Evolutionary conservation across 2,329 filamentous ascomycete species (phyloP), one percentile per base, ranked within the genome.

Genomic region (Zasmidium cellare): DNA sequence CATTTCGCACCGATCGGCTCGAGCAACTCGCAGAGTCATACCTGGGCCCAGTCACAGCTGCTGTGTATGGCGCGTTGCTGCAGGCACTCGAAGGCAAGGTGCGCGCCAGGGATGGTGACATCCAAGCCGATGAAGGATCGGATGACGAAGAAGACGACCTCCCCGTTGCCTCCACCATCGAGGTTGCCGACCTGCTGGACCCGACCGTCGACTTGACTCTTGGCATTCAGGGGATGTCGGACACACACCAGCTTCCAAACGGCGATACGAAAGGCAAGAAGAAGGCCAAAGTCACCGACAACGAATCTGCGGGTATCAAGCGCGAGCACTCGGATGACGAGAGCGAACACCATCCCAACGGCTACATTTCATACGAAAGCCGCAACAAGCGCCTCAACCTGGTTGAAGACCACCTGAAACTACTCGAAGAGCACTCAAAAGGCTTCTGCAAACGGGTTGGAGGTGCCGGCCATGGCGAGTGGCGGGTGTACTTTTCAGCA

Each of bases 401-500:
- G 60, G 82, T 92, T 72, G 84, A 89, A 55, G 85, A 87, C 59
- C 90, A 94, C 71, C 82, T 93, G n/a, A 76, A 87, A 2, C 75
- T 92, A 1, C 81, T 96, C 7, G 81, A 86, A 14, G 86, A 90
- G 67, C 87, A 90, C 75, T 82, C 84, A 60, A 80, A 85, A 73
- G 77, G 81, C 0, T 92, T 94, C 65, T 79, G 91, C 52, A 83
- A 84, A 19, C 87, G 88, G 69, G 85, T 85, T 64, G 86, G 88
- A 22, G 80, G 76, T 35, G 85, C 84, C 28, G 82, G 84, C 22
- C 87, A 88, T 28, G 65, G 63, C n/a, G 86, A 90, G 68, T 99
- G 92, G 90, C 88, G 86, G 0, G 85, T 97, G 3, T 87, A 96
- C 68, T 96, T 94, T 70, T 81, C 84, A n/a, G 80, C 83, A 9